Base-by-base conservation (phyloP, 495 filamentous ascomycete genomes). In the Zalerion maritima region DNA sequence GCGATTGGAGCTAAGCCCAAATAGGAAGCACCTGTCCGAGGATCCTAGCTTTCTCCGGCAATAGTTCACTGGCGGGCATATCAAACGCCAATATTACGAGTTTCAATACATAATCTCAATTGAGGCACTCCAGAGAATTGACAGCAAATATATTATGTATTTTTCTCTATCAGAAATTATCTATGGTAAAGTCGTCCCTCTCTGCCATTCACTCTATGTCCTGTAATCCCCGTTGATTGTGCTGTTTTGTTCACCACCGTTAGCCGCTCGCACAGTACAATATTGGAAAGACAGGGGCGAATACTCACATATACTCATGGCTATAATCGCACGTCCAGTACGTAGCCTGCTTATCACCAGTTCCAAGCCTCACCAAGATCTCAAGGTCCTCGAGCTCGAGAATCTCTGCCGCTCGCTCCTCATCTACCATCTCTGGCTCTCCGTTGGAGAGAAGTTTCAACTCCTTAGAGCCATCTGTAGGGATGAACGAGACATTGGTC, bases 251-350 rank as follows among this genome's bases (percentile, higher is more conserved):
- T 13, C 29, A n/a, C 20, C 7, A 29, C 11, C 8, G 9, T 47
- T 26, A 45, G 38, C 22, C 12, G 23, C 21, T 14, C 36, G 21
- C 18, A 12, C 23, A 22, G 8, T 14, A 27, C 13, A n/a, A 20
- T 18, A 28, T 28, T 25, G 13, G 10, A 16, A 9, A 28, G 23
- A 11, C 29, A 16, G 22, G 29, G 20, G 28, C 23, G 0, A n/a
- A 34, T 21, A 41, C 49, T 49, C 26, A 57, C 50, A 78, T 83
- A 61, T 89, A 97, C 58, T 96, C 89, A 52, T 94, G 89, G 55
- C 84, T 94, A 55, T 93, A 91, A 59, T 96, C 89, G 52, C 89
- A 96, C 39, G 87, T 94, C 78, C 83, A 96, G 53, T 84, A 85
- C 6, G 74, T 72, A 6, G 78, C 81, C 52, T 86, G 73, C 47